phyloP scores from a whole-genome alignment of 306 rosid species.

The Castanospermum australe region DNA sequence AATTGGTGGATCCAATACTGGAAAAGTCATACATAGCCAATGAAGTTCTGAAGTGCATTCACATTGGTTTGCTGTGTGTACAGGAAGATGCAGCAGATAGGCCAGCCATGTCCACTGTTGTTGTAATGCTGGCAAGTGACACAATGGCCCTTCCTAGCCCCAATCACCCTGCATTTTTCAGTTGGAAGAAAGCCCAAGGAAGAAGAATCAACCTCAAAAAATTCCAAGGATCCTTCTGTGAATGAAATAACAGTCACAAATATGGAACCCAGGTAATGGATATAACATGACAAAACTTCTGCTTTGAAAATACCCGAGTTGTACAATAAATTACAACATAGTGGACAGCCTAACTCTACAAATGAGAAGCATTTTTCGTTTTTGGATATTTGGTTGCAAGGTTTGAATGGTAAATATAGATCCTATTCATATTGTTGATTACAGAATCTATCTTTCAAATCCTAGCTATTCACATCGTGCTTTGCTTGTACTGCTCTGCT shows the following conservation, averaged over 20 bases:
- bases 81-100: constrained; percentile 53
- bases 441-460: neutral
- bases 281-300: neutral
- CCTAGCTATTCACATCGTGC: too few species aligned
- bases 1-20: constrained; percentile 45
- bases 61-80: constrained; percentile 56
- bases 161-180: constrained; percentile 47
- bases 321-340: neutral
- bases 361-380: neutral
- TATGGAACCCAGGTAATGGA: constrained; percentile 20
- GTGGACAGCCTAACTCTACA: neutral
- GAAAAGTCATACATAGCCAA: neutral
- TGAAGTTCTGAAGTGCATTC: constrained; percentile 43
- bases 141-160: constrained; percentile 43
- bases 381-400: neutral
- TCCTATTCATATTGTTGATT: neutral
- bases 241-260: constrained; percentile 29
- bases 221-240: constrained; percentile 24
- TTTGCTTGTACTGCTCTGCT: too few species aligned
- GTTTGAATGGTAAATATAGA: neutral
- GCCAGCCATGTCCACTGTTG: constrained; percentile 52
- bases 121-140: constrained; percentile 45
- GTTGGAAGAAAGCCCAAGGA: constrained; percentile 17
- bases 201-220: constrained; percentile 27
- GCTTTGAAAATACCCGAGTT: neutral